Conservation (phyloP, 495 filamentous ascomycete genomes). For the Amorphotheca resinae region DNA sequence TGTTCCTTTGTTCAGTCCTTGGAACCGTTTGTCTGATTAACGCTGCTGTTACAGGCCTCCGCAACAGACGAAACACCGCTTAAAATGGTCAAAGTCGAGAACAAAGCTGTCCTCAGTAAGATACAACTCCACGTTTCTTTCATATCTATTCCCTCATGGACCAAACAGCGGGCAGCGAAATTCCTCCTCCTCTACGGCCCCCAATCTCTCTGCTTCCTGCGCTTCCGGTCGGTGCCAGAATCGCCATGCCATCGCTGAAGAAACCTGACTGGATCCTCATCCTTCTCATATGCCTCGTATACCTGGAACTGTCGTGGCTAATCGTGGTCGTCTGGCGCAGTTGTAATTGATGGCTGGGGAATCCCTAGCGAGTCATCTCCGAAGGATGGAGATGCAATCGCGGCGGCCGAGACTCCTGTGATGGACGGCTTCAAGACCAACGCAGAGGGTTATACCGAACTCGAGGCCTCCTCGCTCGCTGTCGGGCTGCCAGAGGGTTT, state of each 20-base stretch:
- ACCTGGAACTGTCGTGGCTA: constrained; percentile 41
- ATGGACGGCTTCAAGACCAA: constrained; percentile 76
- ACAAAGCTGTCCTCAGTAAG: constrained; percentile 89
- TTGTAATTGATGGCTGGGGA: constrained; percentile 99
- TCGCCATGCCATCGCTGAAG: constrained; percentile 7
- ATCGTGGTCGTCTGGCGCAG: constrained; percentile 42
- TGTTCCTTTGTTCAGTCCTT: constrained; percentile 15
- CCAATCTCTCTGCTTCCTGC: not conserved
- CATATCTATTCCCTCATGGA: not conserved
- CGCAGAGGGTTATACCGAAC: constrained; percentile 67
- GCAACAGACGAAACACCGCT: constrained; percentile 12
- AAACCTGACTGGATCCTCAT: constrained; percentile 31
- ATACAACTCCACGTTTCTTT: constrained; percentile 16
- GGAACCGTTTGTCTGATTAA: constrained; percentile 1
- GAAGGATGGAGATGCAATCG: constrained; percentile 84
- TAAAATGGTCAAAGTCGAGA: constrained; percentile 65
- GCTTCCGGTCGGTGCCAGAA: not conserved
- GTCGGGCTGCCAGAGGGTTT: constrained; percentile 92
- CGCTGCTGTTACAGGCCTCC: constrained; percentile 15
- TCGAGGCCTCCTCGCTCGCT: constrained; percentile 91
- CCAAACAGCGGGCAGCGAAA: not conserved
- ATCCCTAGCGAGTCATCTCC: constrained; percentile 66
- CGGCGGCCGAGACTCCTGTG: constrained; percentile 77
- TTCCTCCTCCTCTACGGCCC: not conserved
- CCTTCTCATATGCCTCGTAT: constrained; percentile 33